Conservation (phyloP, 2,329 filamentous ascomycete genomes). For the Verticillium longisporum region DNA sequence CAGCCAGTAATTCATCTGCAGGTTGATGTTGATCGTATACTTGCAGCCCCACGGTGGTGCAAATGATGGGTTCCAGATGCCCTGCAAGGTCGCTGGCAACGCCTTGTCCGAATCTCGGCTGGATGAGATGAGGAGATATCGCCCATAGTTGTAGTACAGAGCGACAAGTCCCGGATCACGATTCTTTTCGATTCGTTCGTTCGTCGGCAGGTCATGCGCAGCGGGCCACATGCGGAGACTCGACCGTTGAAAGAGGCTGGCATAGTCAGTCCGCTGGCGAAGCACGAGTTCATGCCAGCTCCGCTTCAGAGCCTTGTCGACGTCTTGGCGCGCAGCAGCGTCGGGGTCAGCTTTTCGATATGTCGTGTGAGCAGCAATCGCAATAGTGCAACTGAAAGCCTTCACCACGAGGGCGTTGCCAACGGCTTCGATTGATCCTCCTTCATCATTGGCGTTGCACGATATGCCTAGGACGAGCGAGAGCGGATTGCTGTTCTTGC, state of each 20-base stretch:
- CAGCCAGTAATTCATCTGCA: conserved; percentile 35
- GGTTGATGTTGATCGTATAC: conserved; percentile 37
- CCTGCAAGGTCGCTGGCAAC: conserved; percentile 35
- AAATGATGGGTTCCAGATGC: conserved; percentile 33
- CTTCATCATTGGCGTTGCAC: conserved; percentile 13
- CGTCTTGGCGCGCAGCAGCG: conserved; percentile 16
- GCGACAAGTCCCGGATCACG: conserved; percentile 17
- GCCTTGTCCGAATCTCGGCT: conserved; percentile 7
- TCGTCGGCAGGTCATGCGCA: conserved; percentile 11
- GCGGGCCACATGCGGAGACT: conserved; percentile 17
- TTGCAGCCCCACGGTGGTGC: conserved; percentile 32
- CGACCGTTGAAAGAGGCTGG: conserved; percentile 14
- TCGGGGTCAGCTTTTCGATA: conserved; percentile 24
- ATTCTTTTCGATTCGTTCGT: conserved; percentile 9
- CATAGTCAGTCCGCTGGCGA: conserved; percentile 15
- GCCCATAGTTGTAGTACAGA: conserved; percentile 11
- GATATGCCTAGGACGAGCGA: conserved; percentile 21
- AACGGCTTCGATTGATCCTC: conserved; percentile 19
- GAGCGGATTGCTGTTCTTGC: conserved; percentile 22
- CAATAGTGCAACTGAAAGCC: conserved; percentile 24
- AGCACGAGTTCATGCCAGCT: conserved; percentile 12
- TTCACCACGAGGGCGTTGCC: conserved; percentile 28
- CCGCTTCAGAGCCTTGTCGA: conserved; percentile 12
- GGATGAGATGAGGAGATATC: conserved; percentile 12
- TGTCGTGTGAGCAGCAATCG: conserved; percentile 30